phyloP scores from a whole-genome alignment of 495 filamentous ascomycete genomes.

The Hapsidospora chrysogenum region DNA sequence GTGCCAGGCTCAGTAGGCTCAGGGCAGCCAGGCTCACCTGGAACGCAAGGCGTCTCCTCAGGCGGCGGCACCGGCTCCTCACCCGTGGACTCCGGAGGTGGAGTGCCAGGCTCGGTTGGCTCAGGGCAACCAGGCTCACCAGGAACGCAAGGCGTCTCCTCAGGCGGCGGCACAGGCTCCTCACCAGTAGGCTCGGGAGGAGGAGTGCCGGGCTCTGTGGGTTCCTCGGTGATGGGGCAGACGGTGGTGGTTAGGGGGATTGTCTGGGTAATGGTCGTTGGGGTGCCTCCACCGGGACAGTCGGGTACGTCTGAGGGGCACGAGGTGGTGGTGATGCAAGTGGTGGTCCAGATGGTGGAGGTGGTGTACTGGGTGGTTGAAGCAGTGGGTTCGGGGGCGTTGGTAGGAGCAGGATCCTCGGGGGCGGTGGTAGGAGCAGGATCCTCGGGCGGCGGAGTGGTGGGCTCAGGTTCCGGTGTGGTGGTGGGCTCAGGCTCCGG shows the following conservation, averaged over 20 bases:
- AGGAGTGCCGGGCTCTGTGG: background rate
- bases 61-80: background rate
- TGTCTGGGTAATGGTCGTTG: conserved; percentile 11
- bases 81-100: background rate
- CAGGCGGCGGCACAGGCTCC: too few species aligned
- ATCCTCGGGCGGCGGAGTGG: too few species aligned
- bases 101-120: background rate
- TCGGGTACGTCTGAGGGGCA: conserved; percentile 13
- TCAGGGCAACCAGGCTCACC: background rate
- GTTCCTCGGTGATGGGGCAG: conserved; percentile 12
- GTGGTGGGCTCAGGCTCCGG: too few species aligned
- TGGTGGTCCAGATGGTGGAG: conserved; percentile 19
- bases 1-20: background rate
- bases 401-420: background rate
- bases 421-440: background rate
- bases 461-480: too few species aligned
- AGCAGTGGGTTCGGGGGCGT: too few species aligned
- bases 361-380: conserved; percentile 11
- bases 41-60: background rate
- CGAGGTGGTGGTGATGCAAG: conserved; percentile 16
- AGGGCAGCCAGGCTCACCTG: background rate
- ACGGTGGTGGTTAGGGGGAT: conserved; percentile 15
- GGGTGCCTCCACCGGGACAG: conserved; percentile 9
- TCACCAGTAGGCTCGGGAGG: conserved; percentile 2
- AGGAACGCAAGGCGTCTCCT: background rate